Percentiles rank a stretch among this genome's conserved stretches.
These are phyloP conservation scores for Piloderma croceum DNA, from an alignment of 768 basidiomycete species.

Conservation along the genomic window DNA sequence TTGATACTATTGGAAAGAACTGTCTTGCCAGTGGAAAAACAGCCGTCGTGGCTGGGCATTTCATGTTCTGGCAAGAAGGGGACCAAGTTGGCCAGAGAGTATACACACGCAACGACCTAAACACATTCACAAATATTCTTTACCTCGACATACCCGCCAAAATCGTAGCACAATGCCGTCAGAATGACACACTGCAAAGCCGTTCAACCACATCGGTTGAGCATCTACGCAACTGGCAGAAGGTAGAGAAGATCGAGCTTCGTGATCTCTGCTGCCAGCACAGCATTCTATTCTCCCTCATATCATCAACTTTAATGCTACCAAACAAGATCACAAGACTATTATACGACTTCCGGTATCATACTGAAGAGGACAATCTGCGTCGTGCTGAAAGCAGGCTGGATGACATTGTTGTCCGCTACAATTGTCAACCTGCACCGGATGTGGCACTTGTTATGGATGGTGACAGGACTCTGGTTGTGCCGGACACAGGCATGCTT, in stretches of 20 bases:
- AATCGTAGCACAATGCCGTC: slow-evolving; percentile 12
- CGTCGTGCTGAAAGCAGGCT: slow-evolving; percentile 11
- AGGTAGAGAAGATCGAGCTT: slow-evolving; percentile 12
- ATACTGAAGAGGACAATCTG: slow-evolving; percentile 13
- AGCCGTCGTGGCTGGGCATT: slow-evolving; percentile 19
- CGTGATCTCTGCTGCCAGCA: slow-evolving; percentile 17
- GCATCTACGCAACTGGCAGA: slow-evolving; percentile 18
- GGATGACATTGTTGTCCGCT: slow-evolving; percentile 11
- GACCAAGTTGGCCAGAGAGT: slow-evolving; percentile 12
- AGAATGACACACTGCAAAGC: slow-evolving; percentile 9
- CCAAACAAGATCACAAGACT: slow-evolving; percentile 11
- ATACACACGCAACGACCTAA: slow-evolving; percentile 14
- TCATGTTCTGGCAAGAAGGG: slow-evolving; percentile 17
- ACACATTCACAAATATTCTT: slow-evolving; percentile 16
- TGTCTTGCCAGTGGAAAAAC: slow-evolving; percentile 12
- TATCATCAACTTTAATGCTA: too few species aligned
- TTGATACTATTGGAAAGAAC: slow-evolving; percentile 12
- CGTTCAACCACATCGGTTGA: slow-evolving; percentile 12
- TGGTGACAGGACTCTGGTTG: slow-evolving; percentile 17
- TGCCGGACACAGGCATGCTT: slow-evolving; percentile 16
- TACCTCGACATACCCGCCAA: slow-evolving; percentile 16
- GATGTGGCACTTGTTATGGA: slow-evolving; percentile 16
- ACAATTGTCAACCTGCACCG: slow-evolving; percentile 3
- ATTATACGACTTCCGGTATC: slow-evolving; percentile 11
- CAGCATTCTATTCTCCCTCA: slow-evolving; percentile 14